Evolutionary conservation across 495 filamentous ascomycete genomes (phyloP).

Genomic region (Hypoxylon crocopeplum): DNA sequence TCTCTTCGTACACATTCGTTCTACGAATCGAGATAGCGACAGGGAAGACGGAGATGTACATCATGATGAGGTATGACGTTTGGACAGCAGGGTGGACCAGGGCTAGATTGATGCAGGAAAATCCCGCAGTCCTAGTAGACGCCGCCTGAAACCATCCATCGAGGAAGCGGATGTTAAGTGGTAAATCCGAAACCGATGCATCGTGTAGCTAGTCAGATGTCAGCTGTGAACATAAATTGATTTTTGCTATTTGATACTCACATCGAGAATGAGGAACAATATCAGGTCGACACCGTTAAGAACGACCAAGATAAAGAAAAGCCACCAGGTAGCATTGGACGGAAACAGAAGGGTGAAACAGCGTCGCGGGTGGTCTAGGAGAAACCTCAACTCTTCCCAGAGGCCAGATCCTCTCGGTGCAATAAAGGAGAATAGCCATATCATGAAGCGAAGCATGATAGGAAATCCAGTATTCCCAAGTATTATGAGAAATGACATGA

Average conservation of each 20-base stretch:
- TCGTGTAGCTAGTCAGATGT: slow-evolving; percentile 66
- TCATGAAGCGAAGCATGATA: slow-evolving; percentile 87
- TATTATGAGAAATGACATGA: slow-evolving; percentile 82
- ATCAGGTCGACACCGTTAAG: slow-evolving; percentile 85
- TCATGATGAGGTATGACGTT: slow-evolving; percentile 96
- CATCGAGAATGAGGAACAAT: slow-evolving; percentile 89
- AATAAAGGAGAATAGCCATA: slow-evolving; percentile 73
- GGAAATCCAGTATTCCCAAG: slow-evolving; percentile 96
- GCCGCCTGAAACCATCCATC: slow-evolving; percentile 89
- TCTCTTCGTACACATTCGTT: slow-evolving; percentile 97
- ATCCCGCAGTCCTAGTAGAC: slow-evolving; percentile 87
- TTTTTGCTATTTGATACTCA: slow-evolving; percentile 49
- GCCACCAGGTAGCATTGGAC: slow-evolving; percentile 90
- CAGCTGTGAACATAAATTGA: slow-evolving; percentile 20
- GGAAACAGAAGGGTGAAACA: slow-evolving; percentile 96
- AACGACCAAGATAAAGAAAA: slow-evolving; percentile 82
- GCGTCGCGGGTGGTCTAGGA: slow-evolving; percentile 91
- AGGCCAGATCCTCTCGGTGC: slow-evolving; percentile 66
- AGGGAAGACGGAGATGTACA: slow-evolving; percentile 98
- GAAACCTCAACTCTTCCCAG: slow-evolving; percentile 87
- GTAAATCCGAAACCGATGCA: slow-evolving; percentile 62
- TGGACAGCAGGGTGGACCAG: slow-evolving; percentile 88
- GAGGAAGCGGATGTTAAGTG: slow-evolving; percentile 74
- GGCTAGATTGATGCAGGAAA: slow-evolving; percentile 77
- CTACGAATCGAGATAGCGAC: slow-evolving; percentile 92